Conservation (phyloP, 257 asterid genomes). For the Fraxinus quadrangulata region DNA sequence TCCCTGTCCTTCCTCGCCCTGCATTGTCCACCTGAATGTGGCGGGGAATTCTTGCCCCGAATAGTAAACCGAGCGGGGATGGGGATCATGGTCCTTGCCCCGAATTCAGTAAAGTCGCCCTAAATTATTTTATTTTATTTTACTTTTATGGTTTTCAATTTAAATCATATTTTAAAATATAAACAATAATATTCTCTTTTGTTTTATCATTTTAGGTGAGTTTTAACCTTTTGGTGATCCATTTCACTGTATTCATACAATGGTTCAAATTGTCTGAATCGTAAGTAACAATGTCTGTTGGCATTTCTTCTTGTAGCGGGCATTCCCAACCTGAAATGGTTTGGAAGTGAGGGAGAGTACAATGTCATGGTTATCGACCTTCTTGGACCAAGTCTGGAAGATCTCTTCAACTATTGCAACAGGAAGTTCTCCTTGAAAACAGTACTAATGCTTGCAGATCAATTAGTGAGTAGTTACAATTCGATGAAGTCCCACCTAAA, state of each 20-base stretch:
- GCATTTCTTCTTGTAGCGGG: conserved; percentile 59
- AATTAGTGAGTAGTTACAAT: conserved; percentile 56
- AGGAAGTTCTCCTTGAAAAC: conserved; percentile 80
- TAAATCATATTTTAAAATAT: no score
- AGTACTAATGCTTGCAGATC: conserved; percentile 92
- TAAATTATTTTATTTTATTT: no score
- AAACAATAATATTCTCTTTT: no score
- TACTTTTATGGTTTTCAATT: no score
- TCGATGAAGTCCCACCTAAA: conserved; percentile 17
- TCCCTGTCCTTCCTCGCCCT: no score
- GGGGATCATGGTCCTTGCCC: no score
- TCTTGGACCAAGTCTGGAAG: conserved; percentile 94
- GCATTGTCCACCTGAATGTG: no score
- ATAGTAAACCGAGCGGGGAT: no score
- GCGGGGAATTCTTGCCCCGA: no score
- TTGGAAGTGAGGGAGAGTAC: conserved; percentile 79
- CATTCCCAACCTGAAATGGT: conserved; percentile 89
- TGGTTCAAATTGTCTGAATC: neutral
- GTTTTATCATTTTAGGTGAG: neutral
- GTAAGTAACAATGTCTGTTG: neutral
- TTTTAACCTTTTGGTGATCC: neutral
- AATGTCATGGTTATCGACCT: conserved; percentile 93
- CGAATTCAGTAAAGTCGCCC: no score
- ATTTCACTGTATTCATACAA: no score
- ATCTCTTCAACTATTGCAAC: conserved; percentile 83